Evolutionary conservation across 768 basidiomycete species (phyloP).

Genomic region (Leccinum arenicola): DNA sequence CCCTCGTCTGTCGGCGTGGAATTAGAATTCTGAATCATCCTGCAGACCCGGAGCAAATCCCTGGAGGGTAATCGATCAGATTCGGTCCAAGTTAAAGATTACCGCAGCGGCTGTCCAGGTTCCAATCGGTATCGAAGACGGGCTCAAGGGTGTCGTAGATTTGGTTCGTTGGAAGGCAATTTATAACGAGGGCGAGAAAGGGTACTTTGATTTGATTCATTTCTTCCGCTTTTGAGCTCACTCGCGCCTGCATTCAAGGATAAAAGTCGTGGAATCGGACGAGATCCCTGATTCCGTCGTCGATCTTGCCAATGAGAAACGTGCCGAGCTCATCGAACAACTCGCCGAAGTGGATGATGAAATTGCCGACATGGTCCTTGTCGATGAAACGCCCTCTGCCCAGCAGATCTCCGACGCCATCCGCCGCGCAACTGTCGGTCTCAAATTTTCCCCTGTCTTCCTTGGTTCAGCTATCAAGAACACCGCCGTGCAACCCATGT

Average conservation of each 20-base stretch:
- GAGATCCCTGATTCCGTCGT: conserved; percentile 81
- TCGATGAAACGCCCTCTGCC: conserved; percentile 73
- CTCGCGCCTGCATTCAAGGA: conserved; percentile 40
- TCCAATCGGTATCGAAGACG: conserved; percentile 87
- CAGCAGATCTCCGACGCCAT: conserved; percentile 80
- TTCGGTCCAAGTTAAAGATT: conserved; percentile 87
- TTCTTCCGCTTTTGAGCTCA: neutral
- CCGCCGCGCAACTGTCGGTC: conserved; percentile 80
- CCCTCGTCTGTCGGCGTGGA: neutral
- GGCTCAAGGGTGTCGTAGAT: conserved; percentile 89
- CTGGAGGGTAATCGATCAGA: conserved; percentile 90
- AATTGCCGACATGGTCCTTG: conserved; percentile 88
- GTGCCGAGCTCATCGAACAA: conserved; percentile 88
- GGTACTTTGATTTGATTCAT: conserved; percentile 49
- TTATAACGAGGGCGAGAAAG: conserved; percentile 93
- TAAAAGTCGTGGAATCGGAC: conserved; percentile 73
- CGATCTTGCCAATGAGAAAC: conserved; percentile 78
- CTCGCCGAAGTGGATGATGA: conserved; percentile 96
- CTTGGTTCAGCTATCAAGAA: conserved; percentile 98
- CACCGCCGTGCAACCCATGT: conserved; percentile 87
- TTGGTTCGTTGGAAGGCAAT: conserved; percentile 91
- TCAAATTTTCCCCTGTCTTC: conserved; percentile 96
- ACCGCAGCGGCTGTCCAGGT: conserved; percentile 94
- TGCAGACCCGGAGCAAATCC: conserved; percentile 93
- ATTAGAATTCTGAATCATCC: neutral